Base-by-base conservation (phyloP, 305 asterid genomes). In the Stenogyne calaminthoides region DNA sequence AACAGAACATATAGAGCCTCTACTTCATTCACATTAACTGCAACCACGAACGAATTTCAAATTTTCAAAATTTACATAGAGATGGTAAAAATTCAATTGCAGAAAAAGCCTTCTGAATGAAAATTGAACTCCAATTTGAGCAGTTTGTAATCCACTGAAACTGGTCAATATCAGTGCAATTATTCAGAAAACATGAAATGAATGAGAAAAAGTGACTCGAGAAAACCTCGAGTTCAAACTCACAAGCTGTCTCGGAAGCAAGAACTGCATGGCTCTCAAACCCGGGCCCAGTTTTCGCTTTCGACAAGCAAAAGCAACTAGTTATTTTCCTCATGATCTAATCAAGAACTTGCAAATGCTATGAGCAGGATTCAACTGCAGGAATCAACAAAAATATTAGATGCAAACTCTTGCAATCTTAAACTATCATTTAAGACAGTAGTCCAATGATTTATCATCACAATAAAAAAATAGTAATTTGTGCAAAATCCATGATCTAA, bases 161-260 rank as follows among this genome's bases (percentile, higher is more conserved):
- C 9, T 6, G 42, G 42, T 7, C 42, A 37, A 37, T 40, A 7
- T 34, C 54, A 7, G 8, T 34, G 67, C 40, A 14, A 40, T 22
- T 34, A 42, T 27, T 16, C n/a, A 32, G 1, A 56, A 25, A 51
- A 51, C 25, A 5, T 12, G 25, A 65, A 7, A 16, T 18, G 22
- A 9, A 9, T 69, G 36, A 70, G 19, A 51, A 62, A 51, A 62
- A 70, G 4, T 66, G 22, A 32, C 36, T 32, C 36, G 36, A 32
- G 6, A 32, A 32, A 32, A 32, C 54, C 16, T 46, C 34, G 0
- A 15, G 32, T 29, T 71, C 9, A 42, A 55, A 84, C 97, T 92
- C 80, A 92, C 98, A 92, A 61, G 85, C 76, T 69, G 98, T 92
- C 85, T 87, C 86, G 37, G 97, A 84, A 80, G 97, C 97, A 47